Evolutionary conservation across 345 rosid genomes (phyloP).

Genomic region (Eucalyptus pauciflora): DNA sequence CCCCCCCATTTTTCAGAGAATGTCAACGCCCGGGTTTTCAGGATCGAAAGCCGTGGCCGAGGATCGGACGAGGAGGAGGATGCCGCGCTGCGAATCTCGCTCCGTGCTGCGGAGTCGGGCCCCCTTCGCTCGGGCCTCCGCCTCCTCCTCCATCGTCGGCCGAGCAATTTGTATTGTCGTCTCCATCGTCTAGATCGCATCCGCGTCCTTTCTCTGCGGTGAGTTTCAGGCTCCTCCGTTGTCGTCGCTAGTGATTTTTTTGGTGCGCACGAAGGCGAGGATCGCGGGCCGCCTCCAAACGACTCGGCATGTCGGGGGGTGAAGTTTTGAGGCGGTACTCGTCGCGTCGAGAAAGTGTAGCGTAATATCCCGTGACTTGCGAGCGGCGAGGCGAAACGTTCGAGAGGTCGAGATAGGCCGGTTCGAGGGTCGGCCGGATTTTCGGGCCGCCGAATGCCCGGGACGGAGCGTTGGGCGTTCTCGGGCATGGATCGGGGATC

Average conservation of each 20-base stretch:
- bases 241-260: not conserved
- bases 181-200: not conserved
- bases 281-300: not conserved
- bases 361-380: not conserved
- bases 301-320: not conserved
- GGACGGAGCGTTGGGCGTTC: not conserved
- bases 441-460: not conserved
- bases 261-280: not conserved
- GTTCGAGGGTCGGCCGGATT: not conserved
- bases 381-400: not conserved
- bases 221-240: not conserved
- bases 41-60: not conserved
- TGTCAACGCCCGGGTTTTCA: not conserved
- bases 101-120: not conserved
- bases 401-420: not conserved
- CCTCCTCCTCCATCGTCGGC: not conserved
- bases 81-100: not conserved
- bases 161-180: not conserved
- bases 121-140: not conserved
- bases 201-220: not conserved
- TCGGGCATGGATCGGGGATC: not conserved
- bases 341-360: not conserved
- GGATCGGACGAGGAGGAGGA: not conserved
- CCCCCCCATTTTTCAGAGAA: not conserved
- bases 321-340: not conserved